Percentiles rank a stretch among this genome's conserved stretches.
Evolutionary conservation across 2,329 filamentous ascomycete genomes (phyloP).

Genomic region (Botrytis fragariae): DNA sequence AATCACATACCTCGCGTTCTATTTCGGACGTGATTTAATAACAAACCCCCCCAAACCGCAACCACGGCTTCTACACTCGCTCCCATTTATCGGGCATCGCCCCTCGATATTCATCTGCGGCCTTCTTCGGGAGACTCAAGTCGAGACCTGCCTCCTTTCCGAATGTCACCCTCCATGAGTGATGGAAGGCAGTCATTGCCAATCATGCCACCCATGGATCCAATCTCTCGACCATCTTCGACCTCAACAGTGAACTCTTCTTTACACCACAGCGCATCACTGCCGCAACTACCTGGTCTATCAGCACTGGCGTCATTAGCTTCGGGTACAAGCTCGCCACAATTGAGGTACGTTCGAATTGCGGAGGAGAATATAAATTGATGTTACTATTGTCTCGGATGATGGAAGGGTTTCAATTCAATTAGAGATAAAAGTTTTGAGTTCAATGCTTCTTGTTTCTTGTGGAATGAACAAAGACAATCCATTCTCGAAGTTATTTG

Average conservation of each 20-base stretch:
- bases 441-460: background rate
- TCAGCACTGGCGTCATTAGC: conserved; percentile 58
- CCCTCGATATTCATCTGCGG: conserved; percentile 48
- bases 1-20: conserved; percentile 31
- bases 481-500: background rate
- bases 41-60: conserved; percentile 37
- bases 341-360: conserved; percentile 47
- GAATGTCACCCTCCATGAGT: conserved; percentile 45
- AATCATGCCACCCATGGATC: conserved; percentile 43
- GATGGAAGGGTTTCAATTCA: background rate
- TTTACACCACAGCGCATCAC: conserved; percentile 43
- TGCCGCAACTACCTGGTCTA: conserved; percentile 51
- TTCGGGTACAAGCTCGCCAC: conserved; percentile 48
- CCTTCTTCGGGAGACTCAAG: conserved; percentile 49
- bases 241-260: conserved; percentile 48
- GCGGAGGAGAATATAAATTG: conserved; percentile 5
- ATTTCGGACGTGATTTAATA: conserved; percentile 33
- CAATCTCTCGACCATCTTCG: conserved; percentile 53
- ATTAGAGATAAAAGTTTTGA: background rate
- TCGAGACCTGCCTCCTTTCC: conserved; percentile 47
- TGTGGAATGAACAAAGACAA: background rate
- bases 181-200: conserved; percentile 48
- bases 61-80: conserved; percentile 58
- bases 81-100: conserved; percentile 54
- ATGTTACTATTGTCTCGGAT: conserved; percentile 1